Conservation (phyloP, 768 basidiomycete genomes). For the Boletus insuetus region DNA sequence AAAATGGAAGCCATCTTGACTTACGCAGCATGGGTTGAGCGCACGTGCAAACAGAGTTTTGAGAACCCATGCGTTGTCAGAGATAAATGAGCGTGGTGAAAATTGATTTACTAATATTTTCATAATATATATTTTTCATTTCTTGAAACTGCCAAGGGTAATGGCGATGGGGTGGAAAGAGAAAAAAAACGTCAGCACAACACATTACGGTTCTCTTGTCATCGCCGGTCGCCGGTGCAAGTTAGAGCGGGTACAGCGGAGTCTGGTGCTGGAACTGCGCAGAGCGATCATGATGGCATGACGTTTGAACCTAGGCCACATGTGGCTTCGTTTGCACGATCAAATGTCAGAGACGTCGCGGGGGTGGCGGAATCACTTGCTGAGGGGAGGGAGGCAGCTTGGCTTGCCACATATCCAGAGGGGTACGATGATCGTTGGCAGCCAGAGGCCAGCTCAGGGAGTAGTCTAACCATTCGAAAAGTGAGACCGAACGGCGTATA, state of each 20-base stretch:
- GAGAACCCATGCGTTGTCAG: background rate
- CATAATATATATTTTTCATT: background rate
- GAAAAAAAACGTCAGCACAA: background rate
- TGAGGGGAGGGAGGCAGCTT: background rate
- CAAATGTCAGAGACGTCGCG: background rate
- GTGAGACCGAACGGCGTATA: background rate
- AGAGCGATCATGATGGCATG: background rate
- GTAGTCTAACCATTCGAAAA: background rate
- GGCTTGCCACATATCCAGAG: background rate
- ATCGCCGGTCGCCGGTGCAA: slow-evolving; percentile 1
- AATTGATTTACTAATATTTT: too few species aligned
- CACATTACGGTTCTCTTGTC: background rate
- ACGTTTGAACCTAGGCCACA: background rate
- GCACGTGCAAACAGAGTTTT: slow-evolving; percentile 7
- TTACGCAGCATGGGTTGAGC: background rate
- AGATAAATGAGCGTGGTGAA: background rate
- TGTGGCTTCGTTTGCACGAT: background rate
- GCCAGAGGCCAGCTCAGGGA: background rate
- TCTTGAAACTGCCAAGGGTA: slow-evolving; percentile 5
- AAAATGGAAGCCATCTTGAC: background rate
- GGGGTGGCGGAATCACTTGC: background rate
- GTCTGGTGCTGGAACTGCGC: background rate
- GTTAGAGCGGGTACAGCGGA: background rate
- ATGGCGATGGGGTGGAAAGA: slow-evolving; percentile 10
- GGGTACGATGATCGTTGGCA: background rate